These are phyloP conservation scores for Phytophthora lateralis DNA, from an alignment of 352 stramenopile species.

Conservation along the genomic window DNA sequence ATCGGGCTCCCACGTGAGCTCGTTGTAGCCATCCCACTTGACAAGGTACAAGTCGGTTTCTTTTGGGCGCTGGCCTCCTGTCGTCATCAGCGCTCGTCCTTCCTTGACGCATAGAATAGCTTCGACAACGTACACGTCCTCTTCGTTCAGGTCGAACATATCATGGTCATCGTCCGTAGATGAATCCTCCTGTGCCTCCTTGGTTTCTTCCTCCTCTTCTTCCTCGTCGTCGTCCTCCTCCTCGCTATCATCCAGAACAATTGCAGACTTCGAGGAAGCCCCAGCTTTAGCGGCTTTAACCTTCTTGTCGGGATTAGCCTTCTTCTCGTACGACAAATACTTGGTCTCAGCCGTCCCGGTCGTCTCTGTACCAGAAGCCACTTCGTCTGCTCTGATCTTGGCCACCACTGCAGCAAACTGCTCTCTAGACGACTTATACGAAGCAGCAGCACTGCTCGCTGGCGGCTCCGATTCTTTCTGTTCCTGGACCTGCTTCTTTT, in stretches of 20 bases:
- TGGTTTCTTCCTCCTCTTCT: conserved; percentile 33
- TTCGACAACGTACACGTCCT: conserved; percentile 78
- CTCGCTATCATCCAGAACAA: conserved; percentile 62
- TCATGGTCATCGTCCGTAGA: conserved; percentile 72
- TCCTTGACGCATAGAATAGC: conserved; percentile 74
- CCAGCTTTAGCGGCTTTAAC: conserved; percentile 23
- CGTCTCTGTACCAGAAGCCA: conserved; percentile 4
- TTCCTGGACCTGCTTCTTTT: conserved; percentile 19
- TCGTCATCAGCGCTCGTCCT: conserved; percentile 46
- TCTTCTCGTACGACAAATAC: conserved; percentile 41
- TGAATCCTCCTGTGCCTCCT: conserved; percentile 42
- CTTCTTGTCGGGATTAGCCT: conserved; percentile 15
- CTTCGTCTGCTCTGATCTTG: conserved; percentile 41
- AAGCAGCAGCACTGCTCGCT: neutral
- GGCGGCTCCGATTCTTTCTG: conserved; percentile 14
- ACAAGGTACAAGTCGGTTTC: conserved; percentile 75
- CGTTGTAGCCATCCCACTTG: conserved; percentile 82
- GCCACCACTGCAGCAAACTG: conserved; percentile 33
- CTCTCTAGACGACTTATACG: conserved; percentile 24
- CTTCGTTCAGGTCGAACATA: conserved; percentile 74
- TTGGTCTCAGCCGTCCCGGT: conserved; percentile 9
- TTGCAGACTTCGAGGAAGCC: conserved; percentile 47
- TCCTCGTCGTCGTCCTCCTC: conserved; percentile 43
- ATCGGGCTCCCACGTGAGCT: conserved; percentile 80
- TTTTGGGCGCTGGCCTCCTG: conserved; percentile 39